Conservation (phyloP, 306 rosid genomes). For the Cotoneaster glaucophyllus region DNA sequence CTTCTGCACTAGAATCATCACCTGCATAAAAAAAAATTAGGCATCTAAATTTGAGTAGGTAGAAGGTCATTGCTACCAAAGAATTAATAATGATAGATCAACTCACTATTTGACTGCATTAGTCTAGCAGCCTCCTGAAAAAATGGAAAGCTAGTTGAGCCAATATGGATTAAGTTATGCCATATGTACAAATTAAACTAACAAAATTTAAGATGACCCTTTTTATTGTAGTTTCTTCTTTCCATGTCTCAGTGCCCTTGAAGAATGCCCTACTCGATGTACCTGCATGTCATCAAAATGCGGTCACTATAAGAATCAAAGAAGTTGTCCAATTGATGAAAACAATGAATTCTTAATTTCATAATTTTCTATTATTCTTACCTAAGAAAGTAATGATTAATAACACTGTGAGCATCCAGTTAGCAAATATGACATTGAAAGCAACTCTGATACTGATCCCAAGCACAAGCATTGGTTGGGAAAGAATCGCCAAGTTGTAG, state of each 20-base stretch:
- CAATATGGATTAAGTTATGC: not conserved
- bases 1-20: constrained; percentile 24
- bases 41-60: not conserved
- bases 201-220: constrained; percentile 24
- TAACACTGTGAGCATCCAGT: constrained; percentile 71
- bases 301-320: not conserved
- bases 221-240: constrained; percentile 69
- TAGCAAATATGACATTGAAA: constrained; percentile 69
- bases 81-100: not conserved
- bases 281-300: constrained; percentile 28
- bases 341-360: no score
- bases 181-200: not conserved
- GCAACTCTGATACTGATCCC: constrained; percentile 78
- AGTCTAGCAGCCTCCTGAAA: constrained; percentile 53
- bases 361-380: not conserved
- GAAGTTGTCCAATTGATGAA: not conserved
- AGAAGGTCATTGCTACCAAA: not conserved
- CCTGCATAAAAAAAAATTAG: constrained; percentile 19
- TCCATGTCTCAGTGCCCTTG: constrained; percentile 74
- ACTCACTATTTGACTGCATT: constrained; percentile 46
- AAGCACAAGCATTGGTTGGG: constrained; percentile 87
- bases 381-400: constrained; percentile 66
- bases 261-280: constrained; percentile 68
- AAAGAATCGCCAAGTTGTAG: constrained; percentile 70
- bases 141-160: constrained; percentile 6